These are phyloP conservation scores for Thinopyrum elongatum DNA, from an alignment of 176 grass and related monocot species.

Conservation along the genomic window DNA sequence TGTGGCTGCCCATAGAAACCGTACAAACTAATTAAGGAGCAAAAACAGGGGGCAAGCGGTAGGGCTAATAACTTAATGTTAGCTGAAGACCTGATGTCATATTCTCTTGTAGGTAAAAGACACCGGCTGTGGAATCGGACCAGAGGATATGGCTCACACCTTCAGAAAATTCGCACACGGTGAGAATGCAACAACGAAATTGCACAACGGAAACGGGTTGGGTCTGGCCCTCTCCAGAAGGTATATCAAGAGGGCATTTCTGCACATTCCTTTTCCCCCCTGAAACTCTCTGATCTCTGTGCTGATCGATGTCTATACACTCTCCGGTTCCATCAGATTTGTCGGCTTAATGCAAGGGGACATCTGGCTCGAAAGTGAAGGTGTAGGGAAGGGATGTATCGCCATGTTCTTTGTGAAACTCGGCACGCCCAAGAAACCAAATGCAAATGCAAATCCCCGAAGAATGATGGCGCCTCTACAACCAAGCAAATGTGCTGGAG, in stretches of 20 bases:
- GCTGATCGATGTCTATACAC: slow-evolving; percentile 4
- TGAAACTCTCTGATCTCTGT: background rate
- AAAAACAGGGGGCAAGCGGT: background rate
- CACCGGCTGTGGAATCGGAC: slow-evolving; percentile 67
- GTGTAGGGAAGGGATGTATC: slow-evolving; percentile 55
- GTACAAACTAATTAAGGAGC: background rate
- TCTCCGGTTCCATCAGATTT: slow-evolving; percentile 47
- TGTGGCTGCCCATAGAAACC: background rate
- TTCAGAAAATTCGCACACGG: slow-evolving; percentile 63
- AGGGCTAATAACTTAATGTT: background rate
- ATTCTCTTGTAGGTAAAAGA: slow-evolving; percentile 64
- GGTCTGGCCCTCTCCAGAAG: slow-evolving; percentile 85
- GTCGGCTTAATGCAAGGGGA: slow-evolving; percentile 64
- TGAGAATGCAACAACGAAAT: slow-evolving; percentile 15
- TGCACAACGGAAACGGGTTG: slow-evolving; percentile 41
- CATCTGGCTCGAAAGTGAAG: slow-evolving; percentile 76
- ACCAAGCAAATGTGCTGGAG: slow-evolving; percentile 2
- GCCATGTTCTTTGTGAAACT: slow-evolving; percentile 58
- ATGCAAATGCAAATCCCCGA: slow-evolving; percentile 17
- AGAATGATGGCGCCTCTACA: slow-evolving; percentile 15
- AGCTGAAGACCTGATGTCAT: background rate
- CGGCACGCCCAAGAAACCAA: slow-evolving; percentile 37
- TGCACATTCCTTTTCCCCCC: background rate
- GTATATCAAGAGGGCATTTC: slow-evolving; percentile 34
- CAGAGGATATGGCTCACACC: slow-evolving; percentile 60